Base-by-base conservation (phyloP, 2,329 filamentous ascomycete species). In the Eutypa lata region DNA sequence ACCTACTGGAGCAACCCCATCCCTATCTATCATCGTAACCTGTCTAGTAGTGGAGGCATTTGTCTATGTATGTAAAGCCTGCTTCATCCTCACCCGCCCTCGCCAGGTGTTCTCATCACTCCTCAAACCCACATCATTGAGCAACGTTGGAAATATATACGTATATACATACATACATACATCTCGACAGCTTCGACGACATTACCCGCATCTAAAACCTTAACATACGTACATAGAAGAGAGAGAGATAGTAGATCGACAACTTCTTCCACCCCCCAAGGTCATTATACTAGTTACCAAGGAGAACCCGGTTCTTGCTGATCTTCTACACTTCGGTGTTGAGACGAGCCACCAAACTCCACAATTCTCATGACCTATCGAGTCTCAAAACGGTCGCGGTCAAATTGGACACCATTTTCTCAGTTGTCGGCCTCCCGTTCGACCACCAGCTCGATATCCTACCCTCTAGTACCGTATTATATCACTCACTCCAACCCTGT, bases 401-500 rank as follows among this genome's bases (percentile, higher is more conserved):
- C 65, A 66, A 65, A 68, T 68, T 65, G 65, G 65, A 66, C 64
- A 67, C 64, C 61, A 59, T 63, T 62, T 62, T 64, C 63, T 60
- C 57, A 63, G 59, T 61, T 62, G 59, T 57, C 60, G 59, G 57
- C 52, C 52, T 62, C 61, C 64, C 53, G 62, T 58, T 62, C 60
- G 57, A 61, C 61, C 63, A 38, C 35, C 35, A 66, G 49, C 59
- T 57, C 53, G 58, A 56, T 56, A 64, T 61, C 60, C 54, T 55
- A 63, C 69, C 62, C 66, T 67, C 56, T 52, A 52, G 48, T 49
- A 61, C 55, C 53, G 51, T 58, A 57, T 33, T 37, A 46, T 61
- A 60, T 51, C 38, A 50, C 51, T 56, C 68, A 58, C 64, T 63
- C 69, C 59, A 66, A 76, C 73, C 75, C 72, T 73, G 71, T 70